These are phyloP conservation scores for Pichia rugopelliculosa DNA, from an alignment of 805 yeast genomes.

Conservation along the genomic window DNA sequence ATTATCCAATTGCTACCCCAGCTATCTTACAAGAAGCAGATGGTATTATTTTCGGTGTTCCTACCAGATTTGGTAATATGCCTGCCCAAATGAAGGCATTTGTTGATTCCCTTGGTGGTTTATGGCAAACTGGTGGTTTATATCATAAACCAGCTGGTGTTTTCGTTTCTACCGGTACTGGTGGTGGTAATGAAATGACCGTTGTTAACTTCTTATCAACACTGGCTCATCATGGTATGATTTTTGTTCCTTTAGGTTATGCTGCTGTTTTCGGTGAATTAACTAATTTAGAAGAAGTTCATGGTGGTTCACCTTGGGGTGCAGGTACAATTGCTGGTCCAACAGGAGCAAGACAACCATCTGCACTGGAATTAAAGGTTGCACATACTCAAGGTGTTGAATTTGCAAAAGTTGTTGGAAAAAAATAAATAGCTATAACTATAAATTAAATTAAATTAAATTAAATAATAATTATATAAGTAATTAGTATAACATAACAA, in stretches of 20 bases:
- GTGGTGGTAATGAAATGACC: slow-evolving; percentile 81
- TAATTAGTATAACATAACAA: not conserved
- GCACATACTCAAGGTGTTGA: slow-evolving; percentile 62
- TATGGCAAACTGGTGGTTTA: slow-evolving; percentile 71
- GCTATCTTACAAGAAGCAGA: slow-evolving; percentile 62
- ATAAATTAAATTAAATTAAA: not conserved
- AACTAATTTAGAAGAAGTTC: slow-evolving; percentile 52
- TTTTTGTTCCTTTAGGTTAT: slow-evolving; percentile 74
- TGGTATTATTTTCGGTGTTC: slow-evolving; percentile 78
- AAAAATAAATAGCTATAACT: too few species aligned
- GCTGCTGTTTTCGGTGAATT: slow-evolving; percentile 47
- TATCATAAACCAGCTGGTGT: slow-evolving; percentile 69
- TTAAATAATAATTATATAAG: not conserved
- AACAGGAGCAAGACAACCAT: slow-evolving; percentile 67
- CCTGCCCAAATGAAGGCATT: slow-evolving; percentile 75
- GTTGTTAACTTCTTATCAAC: slow-evolving; percentile 54
- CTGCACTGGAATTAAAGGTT: slow-evolving; percentile 53
- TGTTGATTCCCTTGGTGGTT: slow-evolving; percentile 71
- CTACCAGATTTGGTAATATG: slow-evolving; percentile 76
- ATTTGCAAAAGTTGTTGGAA: slow-evolving; percentile 42
- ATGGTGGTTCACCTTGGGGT: slow-evolving; percentile 84
- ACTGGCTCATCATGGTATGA: slow-evolving; percentile 73
- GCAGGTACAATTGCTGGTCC: slow-evolving; percentile 74
- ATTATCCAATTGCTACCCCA: slow-evolving; percentile 55
- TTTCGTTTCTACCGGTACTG: slow-evolving; percentile 70